These are phyloP conservation scores for Pseudozyma pruni DNA, from an alignment of 1,284 basidiomycete genomes.

Conservation along the genomic window DNA sequence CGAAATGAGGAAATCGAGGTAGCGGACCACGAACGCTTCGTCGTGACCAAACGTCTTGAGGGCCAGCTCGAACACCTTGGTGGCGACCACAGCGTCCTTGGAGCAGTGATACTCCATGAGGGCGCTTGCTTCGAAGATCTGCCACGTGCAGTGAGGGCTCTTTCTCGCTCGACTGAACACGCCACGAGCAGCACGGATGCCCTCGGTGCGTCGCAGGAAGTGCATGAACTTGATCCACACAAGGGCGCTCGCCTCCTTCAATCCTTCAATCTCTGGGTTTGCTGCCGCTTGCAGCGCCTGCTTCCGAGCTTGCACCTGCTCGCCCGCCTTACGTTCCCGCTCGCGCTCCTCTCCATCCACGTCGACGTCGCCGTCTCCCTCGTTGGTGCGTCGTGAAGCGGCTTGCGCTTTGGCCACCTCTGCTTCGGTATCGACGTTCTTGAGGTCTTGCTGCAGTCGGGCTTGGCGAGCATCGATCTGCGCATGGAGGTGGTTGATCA, in stretches of 20 bases:
- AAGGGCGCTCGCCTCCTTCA: constrained; percentile 71
- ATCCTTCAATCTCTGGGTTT: constrained; percentile 70
- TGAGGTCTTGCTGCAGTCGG: constrained; percentile 71
- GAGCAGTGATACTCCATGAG: constrained; percentile 96
- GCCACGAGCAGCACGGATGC: constrained; percentile 79
- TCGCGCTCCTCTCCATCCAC: constrained; percentile 70
- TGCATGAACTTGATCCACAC: constrained; percentile 89
- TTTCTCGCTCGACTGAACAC: constrained; percentile 87
- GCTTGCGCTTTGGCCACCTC: constrained; percentile 44
- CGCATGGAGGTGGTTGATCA: constrained; percentile 77
- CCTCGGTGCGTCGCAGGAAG: constrained; percentile 85
- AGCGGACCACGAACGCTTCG: constrained; percentile 80
- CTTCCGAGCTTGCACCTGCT: constrained; percentile 68
- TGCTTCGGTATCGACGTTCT: constrained; percentile 67
- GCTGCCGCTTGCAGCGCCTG: constrained; percentile 63
- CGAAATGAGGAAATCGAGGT: constrained; percentile 90
- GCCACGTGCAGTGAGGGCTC: constrained; percentile 87
- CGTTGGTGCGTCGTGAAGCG: constrained; percentile 57
- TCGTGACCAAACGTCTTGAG: constrained; percentile 85
- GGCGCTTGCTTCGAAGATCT: constrained; percentile 87
- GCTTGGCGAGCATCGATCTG: constrained; percentile 79
- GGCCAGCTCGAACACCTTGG: constrained; percentile 94
- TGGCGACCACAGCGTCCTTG: constrained; percentile 84
- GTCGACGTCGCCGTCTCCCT: constrained; percentile 67
- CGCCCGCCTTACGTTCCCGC: constrained; percentile 73